Evolutionary conservation across 2,329 filamentous ascomycete species (phyloP).

Genomic region (Thelonectria olida): DNA sequence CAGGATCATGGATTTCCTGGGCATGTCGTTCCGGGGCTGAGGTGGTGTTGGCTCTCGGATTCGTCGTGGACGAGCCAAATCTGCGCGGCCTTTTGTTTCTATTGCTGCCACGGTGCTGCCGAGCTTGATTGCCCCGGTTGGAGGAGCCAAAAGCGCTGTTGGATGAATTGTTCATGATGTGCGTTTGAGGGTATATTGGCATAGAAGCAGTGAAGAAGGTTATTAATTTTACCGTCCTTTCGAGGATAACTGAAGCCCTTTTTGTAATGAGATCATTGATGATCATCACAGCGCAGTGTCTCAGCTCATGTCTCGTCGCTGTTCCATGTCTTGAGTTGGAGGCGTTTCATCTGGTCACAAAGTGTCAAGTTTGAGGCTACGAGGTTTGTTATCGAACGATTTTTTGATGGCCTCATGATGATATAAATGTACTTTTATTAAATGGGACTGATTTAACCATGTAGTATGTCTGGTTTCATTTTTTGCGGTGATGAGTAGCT

Average conservation of each 20-base stretch:
- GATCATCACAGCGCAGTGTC: neutral
- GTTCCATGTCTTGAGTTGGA: neutral
- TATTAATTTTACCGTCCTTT: neutral
- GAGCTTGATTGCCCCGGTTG: neutral
- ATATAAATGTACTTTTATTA: too few relatives aligned
- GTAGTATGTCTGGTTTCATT: too few relatives aligned
- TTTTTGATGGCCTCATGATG: neutral
- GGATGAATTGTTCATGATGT: too few relatives aligned
- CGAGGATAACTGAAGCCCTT: neutral
- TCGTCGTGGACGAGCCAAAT: neutral
- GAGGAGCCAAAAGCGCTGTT: too few relatives aligned
- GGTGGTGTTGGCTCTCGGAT: neutral
- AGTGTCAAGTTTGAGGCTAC: neutral
- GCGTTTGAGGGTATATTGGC: neutral
- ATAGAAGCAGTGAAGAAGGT: neutral
- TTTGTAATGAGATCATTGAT: neutral
- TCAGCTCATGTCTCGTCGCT: neutral
- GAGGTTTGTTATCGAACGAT: too few relatives aligned
- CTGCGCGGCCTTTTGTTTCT: conserved; percentile 16
- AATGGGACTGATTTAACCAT: too few relatives aligned
- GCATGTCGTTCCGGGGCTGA: neutral
- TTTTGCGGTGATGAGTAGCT: too few relatives aligned
- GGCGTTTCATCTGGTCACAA: neutral
- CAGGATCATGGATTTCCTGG: conserved; percentile 21
- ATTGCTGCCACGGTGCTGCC: neutral